A percentile compares a stretch with the other conserved stretches of the same genome.
phyloP scores from a whole-genome alignment of 148 eudicot genomes.

The Gaultheria prostrata region DNA sequence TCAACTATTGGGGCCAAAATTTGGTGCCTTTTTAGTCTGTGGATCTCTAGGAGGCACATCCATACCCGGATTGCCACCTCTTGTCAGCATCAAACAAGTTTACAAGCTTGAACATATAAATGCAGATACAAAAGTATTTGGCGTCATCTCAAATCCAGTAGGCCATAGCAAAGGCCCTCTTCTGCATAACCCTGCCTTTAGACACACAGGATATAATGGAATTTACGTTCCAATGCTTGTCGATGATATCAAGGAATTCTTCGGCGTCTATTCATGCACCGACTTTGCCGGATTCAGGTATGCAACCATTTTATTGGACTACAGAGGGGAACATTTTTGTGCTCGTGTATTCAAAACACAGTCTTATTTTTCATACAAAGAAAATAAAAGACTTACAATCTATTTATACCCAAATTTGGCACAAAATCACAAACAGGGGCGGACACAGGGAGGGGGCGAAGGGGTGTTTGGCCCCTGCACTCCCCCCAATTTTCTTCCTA shows the following conservation, averaged over 20 bases:
- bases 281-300: slow-evolving; percentile 56
- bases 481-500: too few relatives aligned
- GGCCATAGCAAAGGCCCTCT: slow-evolving; percentile 54
- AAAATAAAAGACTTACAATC: neutral
- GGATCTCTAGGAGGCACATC: slow-evolving; percentile 33
- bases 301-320: neutral
- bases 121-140: slow-evolving; percentile 42
- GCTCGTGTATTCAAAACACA: neutral
- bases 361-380: neutral
- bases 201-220: slow-evolving; percentile 38
- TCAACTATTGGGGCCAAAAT: slow-evolving; percentile 48
- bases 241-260: slow-evolving; percentile 41
- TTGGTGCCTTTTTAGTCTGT: slow-evolving; percentile 36
- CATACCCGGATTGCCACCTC: slow-evolving; percentile 39
- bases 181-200: slow-evolving; percentile 44
- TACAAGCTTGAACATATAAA: slow-evolving; percentile 31
- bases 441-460: too few relatives aligned
- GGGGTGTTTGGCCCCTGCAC: too few relatives aligned
- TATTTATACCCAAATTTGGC: too few relatives aligned
- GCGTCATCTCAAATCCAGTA: slow-evolving; percentile 45
- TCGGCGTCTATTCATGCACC: slow-evolving; percentile 31
- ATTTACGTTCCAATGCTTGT: slow-evolving; percentile 47
- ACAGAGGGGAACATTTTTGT: neutral
- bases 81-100: slow-evolving; percentile 32
- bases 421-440: too few relatives aligned